Evolutionary conservation across 164 flowering plant genomes (phyloP).

Genomic region (Magnolia sinica): DNA sequence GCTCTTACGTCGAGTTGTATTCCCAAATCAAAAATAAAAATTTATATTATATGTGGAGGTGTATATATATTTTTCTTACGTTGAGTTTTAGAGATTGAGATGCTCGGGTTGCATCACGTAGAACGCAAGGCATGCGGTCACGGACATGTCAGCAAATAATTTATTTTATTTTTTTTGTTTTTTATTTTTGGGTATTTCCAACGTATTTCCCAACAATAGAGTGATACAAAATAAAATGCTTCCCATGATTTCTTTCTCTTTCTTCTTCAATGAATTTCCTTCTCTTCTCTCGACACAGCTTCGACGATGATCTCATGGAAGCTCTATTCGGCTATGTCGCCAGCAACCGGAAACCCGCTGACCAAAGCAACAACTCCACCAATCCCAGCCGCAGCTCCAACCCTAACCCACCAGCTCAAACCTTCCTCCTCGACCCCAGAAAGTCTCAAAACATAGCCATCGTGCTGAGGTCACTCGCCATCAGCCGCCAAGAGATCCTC

Average conservation of each 20-base stretch:
- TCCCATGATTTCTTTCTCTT: not conserved
- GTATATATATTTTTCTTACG: no score
- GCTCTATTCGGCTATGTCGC: constrained; percentile 81
- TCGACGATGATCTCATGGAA: constrained; percentile 93
- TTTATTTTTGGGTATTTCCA: no score
- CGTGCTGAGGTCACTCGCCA: constrained; percentile 45
- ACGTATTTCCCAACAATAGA: not conserved
- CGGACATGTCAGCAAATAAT: no score
- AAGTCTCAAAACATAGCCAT: constrained; percentile 71
- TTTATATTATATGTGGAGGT: no score
- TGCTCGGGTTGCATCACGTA: no score
- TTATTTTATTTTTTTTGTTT: no score
- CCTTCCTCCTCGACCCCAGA: constrained; percentile 63
- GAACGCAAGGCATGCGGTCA: no score
- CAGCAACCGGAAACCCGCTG: constrained; percentile 39
- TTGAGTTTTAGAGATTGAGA: no score
- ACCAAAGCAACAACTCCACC: constrained; percentile 12
- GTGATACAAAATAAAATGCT: not conserved
- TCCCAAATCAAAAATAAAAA: no score
- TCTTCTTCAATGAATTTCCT: not conserved
- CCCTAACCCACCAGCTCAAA: constrained; percentile 30
- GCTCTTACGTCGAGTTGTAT: no score
- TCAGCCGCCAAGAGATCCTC: constrained; percentile 47
- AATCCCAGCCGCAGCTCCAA: constrained; percentile 14
- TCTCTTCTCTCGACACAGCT: constrained; percentile 28